Conservation (phyloP, 768 basidiomycete genomes). For the Clitopilus hobsonii region DNA sequence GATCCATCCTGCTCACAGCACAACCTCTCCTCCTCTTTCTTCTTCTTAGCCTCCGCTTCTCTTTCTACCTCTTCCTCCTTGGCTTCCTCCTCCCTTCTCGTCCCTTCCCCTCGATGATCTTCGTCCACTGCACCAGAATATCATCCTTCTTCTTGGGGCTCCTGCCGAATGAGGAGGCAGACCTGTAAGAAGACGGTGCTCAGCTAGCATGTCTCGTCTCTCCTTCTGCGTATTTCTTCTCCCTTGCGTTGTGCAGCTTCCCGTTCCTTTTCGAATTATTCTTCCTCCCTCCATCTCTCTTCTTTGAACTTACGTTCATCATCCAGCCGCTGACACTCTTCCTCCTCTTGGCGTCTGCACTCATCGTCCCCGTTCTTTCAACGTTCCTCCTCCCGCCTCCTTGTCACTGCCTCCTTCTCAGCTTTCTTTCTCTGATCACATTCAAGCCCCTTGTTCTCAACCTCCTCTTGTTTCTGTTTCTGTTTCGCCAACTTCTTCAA, state of each 20-base stretch:
- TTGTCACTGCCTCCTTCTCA: neutral
- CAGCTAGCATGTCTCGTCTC: constrained; percentile 37
- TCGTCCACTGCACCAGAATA: neutral
- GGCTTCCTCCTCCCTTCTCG: neutral
- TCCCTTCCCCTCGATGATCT: too few relatives aligned
- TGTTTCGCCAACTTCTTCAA: too few relatives aligned
- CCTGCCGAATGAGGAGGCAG: constrained; percentile 16
- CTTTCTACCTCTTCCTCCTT: neutral
- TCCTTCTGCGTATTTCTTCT: constrained; percentile 32
- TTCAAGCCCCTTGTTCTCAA: too few relatives aligned
- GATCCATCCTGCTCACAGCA: neutral
- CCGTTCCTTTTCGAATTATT: constrained; percentile 12
- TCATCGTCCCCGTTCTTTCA: constrained; percentile 10
- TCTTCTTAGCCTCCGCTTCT: neutral
- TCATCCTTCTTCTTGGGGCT: neutral
- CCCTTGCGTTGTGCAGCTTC: constrained; percentile 20
- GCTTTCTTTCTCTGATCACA: neutral
- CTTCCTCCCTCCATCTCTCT: constrained; percentile 13
- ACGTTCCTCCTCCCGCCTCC: constrained; percentile 6
- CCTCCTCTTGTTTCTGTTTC: too few relatives aligned
- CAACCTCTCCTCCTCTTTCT: neutral
- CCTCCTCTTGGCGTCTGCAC: constrained; percentile 15
- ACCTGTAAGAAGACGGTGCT: constrained; percentile 18
- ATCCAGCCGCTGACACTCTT: constrained; percentile 12
- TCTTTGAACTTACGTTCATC: constrained; percentile 13